A percentile compares a stretch with the other conserved stretches of the same genome.
These are phyloP conservation scores for Geotrichum europaeum DNA, from an alignment of 1,139 yeast genomes.

Conservation along the genomic window DNA sequence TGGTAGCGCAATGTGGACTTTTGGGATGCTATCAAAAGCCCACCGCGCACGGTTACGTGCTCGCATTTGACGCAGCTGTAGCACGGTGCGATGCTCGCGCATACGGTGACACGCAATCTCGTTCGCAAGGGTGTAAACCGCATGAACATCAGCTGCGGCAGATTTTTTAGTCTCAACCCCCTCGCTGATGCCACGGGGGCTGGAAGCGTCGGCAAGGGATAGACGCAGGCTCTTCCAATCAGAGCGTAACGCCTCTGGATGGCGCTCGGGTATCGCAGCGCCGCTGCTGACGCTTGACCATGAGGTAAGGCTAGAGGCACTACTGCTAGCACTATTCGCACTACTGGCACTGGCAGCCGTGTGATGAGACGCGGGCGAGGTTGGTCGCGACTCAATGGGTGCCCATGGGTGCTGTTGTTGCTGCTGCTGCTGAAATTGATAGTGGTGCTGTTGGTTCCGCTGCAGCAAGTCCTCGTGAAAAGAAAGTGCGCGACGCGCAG, in stretches of 20 bases:
- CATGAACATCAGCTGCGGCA: not conserved
- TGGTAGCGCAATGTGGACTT: not conserved
- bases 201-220: not conserved
- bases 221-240: slow-evolving; percentile 2
- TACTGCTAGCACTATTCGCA: not conserved
- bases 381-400: not conserved
- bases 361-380: not conserved
- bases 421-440: not conserved
- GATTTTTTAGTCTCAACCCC: not conserved
- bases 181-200: not conserved
- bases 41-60: slow-evolving; percentile 1
- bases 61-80: not conserved
- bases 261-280: not conserved
- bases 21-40: slow-evolving; percentile 1
- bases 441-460: not conserved
- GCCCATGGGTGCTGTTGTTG: slow-evolving; percentile 5
- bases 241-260: slow-evolving; percentile 3
- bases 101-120: slow-evolving; percentile 4
- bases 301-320: not conserved
- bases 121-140: slow-evolving; percentile 3
- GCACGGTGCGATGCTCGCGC: not conserved
- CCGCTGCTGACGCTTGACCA: not conserved
- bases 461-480: not conserved
- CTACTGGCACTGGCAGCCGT: not conserved
- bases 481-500: slow-evolving; percentile 1